Evolutionary conservation across 352 stramenopile species (phyloP).

Genomic region (Phytopythium ostracodes): DNA sequence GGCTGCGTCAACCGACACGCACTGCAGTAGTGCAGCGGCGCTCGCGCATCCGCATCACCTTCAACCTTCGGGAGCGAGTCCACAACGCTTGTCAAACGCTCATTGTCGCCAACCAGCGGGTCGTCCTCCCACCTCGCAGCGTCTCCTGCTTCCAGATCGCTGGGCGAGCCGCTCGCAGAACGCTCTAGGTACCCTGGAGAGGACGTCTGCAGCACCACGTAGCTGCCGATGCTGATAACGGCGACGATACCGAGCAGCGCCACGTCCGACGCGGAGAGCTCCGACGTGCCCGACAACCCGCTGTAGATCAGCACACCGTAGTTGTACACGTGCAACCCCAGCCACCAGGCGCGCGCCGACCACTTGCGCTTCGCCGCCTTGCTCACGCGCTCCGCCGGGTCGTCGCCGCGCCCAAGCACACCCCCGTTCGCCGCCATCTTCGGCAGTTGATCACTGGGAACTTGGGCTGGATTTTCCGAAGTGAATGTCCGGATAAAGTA

Average conservation of each 20-base stretch:
- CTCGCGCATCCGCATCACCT: slow-evolving; percentile 16
- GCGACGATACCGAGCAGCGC: slow-evolving; percentile 32
- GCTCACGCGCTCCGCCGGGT: slow-evolving; percentile 21
- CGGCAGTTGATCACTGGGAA: background rate
- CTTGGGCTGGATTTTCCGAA: background rate
- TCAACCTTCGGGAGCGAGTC: slow-evolving; percentile 11
- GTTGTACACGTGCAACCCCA: slow-evolving; percentile 55
- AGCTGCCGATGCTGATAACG: slow-evolving; percentile 35
- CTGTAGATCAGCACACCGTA: slow-evolving; percentile 44
- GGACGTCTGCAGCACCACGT: slow-evolving; percentile 56
- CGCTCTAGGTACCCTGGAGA: slow-evolving; percentile 47
- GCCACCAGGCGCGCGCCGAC: slow-evolving; percentile 67
- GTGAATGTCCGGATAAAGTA: background rate
- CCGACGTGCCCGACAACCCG: slow-evolving; percentile 22
- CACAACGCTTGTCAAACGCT: background rate
- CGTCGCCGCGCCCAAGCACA: background rate
- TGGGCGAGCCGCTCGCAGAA: background rate
- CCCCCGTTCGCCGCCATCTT: background rate
- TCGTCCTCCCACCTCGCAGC: slow-evolving; percentile 7
- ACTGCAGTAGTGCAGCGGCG: slow-evolving; percentile 47
- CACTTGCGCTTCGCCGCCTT: slow-evolving; percentile 47
- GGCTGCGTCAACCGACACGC: slow-evolving; percentile 59
- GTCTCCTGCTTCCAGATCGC: slow-evolving; percentile 18
- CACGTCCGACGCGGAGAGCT: slow-evolving; percentile 36
- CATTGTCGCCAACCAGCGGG: background rate